A percentile compares a stretch with the other conserved stretches of the same genome.
Conservation (phyloP, 169 alveolate genomes). For the Plasmodium inui region DNA sequence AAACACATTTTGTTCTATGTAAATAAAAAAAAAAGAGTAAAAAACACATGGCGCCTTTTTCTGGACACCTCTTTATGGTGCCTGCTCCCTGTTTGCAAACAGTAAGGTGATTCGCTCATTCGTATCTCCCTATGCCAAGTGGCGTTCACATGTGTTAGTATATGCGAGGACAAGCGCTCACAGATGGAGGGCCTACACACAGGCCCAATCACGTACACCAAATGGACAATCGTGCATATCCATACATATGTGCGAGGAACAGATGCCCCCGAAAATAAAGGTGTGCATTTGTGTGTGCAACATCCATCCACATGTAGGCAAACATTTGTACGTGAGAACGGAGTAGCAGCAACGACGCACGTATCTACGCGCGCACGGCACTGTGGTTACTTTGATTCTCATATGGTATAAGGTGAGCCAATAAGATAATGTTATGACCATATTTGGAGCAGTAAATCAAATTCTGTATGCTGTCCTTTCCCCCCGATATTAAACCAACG, state of each 20-base stretch:
- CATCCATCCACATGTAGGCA: background rate
- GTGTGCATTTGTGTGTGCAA: background rate
- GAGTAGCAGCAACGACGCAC: background rate
- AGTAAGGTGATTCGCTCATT: background rate
- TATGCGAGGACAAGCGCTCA: background rate
- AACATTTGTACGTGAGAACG: background rate
- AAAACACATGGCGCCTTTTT: background rate
- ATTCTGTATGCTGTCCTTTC: slow-evolving; percentile 89
- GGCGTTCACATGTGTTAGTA: background rate
- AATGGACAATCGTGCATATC: background rate
- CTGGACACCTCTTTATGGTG: background rate
- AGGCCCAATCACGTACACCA: background rate
- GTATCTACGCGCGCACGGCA: background rate
- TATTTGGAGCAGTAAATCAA: slow-evolving; percentile 77
- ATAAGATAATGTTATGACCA: slow-evolving; percentile 69
- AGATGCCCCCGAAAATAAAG: background rate
- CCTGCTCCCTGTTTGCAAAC: background rate
- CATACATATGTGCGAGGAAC: background rate
- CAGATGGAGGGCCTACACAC: background rate
- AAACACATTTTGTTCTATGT: background rate
- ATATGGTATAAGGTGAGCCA: slow-evolving; percentile 75
- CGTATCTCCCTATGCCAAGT: background rate
- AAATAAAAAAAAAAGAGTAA: background rate
- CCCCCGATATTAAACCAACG: slow-evolving; percentile 91
- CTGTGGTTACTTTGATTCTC: slow-evolving; percentile 29